Conservation (phyloP, 2,329 filamentous ascomycete species). For the Trichoderma atroviride region DNA sequence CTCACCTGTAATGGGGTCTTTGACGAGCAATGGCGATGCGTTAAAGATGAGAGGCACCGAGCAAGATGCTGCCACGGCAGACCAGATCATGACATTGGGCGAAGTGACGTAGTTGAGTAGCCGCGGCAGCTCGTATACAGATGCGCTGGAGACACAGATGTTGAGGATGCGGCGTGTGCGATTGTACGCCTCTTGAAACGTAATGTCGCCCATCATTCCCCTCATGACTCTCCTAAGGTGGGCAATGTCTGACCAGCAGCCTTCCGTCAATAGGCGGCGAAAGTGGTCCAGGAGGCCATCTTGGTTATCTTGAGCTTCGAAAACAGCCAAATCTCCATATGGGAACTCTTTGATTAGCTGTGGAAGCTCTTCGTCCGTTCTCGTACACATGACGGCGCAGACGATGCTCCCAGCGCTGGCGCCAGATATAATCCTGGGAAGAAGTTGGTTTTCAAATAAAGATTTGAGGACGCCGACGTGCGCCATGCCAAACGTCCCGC, state of each 20-base stretch:
- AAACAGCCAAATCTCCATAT: conserved; percentile 79
- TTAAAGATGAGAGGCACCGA: conserved; percentile 88
- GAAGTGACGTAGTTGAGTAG: conserved; percentile 92
- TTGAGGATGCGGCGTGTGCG: conserved; percentile 90
- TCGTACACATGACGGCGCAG: conserved; percentile 75
- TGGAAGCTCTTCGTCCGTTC: conserved; percentile 77
- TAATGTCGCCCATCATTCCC: conserved; percentile 79
- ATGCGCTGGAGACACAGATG: conserved; percentile 87
- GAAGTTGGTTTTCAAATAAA: conserved; percentile 71
- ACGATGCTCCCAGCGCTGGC: conserved; percentile 88
- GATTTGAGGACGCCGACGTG: conserved; percentile 87
- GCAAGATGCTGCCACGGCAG: conserved; percentile 92
- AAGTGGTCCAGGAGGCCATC: conserved; percentile 70
- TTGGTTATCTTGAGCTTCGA: conserved; percentile 62
- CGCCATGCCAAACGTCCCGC: conserved; percentile 88
- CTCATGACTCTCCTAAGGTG: conserved; percentile 83
- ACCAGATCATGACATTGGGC: conserved; percentile 95
- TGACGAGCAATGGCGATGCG: conserved; percentile 76
- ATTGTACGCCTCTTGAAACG: conserved; percentile 94
- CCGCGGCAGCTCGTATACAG: conserved; percentile 82
- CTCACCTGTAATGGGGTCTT: conserved; percentile 78
- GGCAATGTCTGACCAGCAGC: conserved; percentile 81
- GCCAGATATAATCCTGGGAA: conserved; percentile 85
- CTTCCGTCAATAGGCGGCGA: conserved; percentile 75
- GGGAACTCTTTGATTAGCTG: conserved; percentile 70